A percentile compares a stretch with the other conserved stretches of the same genome.
These are phyloP conservation scores for Linnemannia elongata DNA, from an alignment of 192 early-diverging fungal genomes.

Conservation along the genomic window DNA sequence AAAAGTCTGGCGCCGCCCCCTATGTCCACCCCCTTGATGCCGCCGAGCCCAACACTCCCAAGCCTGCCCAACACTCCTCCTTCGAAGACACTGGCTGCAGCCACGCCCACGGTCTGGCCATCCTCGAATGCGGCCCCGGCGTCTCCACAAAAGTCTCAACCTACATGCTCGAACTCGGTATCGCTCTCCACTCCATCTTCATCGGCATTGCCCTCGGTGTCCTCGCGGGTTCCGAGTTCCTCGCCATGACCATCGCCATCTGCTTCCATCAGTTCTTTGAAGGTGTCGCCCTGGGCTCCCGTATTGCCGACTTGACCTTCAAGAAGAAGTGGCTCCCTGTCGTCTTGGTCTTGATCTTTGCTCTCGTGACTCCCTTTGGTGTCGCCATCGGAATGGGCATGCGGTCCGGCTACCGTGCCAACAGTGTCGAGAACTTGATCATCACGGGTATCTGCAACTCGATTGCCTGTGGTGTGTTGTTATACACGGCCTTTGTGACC, in stretches of 20 bases:
- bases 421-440: conserved; percentile 71
- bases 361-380: conserved; percentile 85
- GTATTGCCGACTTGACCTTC: conserved; percentile 56
- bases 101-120: conserved; percentile 38
- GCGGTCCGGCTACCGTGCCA: conserved; percentile 71
- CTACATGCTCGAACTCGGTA: conserved; percentile 77
- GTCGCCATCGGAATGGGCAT: conserved; percentile 85
- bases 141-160: conserved; percentile 66
- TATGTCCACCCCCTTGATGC: conserved; percentile 49
- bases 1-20: neutral
- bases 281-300: conserved; percentile 62
- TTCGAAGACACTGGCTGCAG: conserved; percentile 26
- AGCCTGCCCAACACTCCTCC: neutral
- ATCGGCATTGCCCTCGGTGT: conserved; percentile 78
- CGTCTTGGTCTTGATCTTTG: conserved; percentile 67
- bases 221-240: conserved; percentile 70
- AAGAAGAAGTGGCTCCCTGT: conserved; percentile 37
- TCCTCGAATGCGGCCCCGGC: conserved; percentile 48
- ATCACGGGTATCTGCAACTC: conserved; percentile 80
- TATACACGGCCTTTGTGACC: conserved; percentile 83
- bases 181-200: conserved; percentile 77
- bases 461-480: conserved; percentile 83
- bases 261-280: conserved; percentile 82
- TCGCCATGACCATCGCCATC: conserved; percentile 75
- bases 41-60: conserved; percentile 11